A percentile compares a stretch with the other conserved stretches of the same genome.
Conservation (phyloP, 2,329 filamentous ascomycete genomes). For the Claviceps quebecensis region DNA sequence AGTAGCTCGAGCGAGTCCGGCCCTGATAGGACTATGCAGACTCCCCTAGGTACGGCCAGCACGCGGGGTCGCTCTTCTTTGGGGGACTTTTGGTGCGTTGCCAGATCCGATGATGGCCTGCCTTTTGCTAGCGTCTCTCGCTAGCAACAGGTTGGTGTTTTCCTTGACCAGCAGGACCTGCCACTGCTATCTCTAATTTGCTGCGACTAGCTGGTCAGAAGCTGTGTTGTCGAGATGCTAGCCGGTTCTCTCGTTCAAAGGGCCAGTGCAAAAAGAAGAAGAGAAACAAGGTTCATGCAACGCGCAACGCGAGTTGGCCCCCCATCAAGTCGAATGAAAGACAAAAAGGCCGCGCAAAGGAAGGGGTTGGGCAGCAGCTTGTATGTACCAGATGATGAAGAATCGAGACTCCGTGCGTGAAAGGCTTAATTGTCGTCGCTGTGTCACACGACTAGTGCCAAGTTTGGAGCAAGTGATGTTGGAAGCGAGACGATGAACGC, state of each 20-base stretch:
- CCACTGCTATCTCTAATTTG: not conserved
- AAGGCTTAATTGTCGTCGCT: not conserved
- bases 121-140: not conserved
- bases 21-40: not conserved
- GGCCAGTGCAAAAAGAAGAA: not conserved
- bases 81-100: not conserved
- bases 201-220: not conserved
- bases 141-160: not conserved
- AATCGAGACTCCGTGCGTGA: not conserved
- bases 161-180: not conserved
- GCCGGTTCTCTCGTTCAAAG: not conserved
- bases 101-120: not conserved
- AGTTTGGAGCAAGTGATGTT: not conserved
- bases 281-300: not conserved
- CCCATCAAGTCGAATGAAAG: not conserved
- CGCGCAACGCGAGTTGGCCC: not conserved
- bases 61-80: constrained; percentile 5
- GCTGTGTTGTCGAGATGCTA: not conserved
- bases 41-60: not conserved
- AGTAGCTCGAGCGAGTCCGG: not conserved
- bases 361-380: not conserved
- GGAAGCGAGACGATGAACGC: not conserved
- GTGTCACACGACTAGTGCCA: not conserved
- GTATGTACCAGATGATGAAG: not conserved
- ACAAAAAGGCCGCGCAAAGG: not conserved